Conservation (phyloP, 129 eudicot species). For the Centaurea solstitialis region DNA sequence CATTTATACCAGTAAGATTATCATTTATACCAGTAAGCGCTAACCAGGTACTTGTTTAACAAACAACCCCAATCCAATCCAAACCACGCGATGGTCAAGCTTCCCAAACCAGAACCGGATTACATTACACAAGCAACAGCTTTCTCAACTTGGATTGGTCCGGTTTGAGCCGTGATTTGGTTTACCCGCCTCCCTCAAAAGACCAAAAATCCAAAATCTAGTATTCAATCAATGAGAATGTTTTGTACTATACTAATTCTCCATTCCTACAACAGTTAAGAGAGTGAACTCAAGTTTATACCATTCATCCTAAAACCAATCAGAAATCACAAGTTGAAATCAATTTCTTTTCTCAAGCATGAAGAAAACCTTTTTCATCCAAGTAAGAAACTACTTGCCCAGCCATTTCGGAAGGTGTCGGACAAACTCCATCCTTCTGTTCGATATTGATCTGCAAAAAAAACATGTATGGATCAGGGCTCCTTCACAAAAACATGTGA, state of each 20-base stretch:
- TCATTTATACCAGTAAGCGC: too few relatives aligned
- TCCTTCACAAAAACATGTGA: neutral
- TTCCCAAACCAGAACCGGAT: neutral
- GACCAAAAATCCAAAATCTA: neutral
- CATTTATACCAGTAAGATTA: too few relatives aligned
- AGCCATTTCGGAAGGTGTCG: conserved; percentile 86
- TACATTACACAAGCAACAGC: neutral
- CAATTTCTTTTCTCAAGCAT: conserved; percentile 33
- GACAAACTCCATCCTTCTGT: conserved; percentile 66
- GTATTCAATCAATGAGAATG: neutral
- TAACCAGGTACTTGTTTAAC: too few relatives aligned
- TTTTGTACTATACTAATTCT: neutral
- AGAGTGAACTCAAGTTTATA: conserved; percentile 3
- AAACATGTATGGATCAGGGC: neutral
- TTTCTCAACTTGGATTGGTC: neutral
- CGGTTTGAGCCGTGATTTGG: neutral
- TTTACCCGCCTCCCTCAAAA: neutral
- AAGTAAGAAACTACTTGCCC: conserved; percentile 74
- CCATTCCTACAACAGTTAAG: conserved; percentile 12
- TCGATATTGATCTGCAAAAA: conserved; percentile 66
- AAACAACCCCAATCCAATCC: too few relatives aligned
- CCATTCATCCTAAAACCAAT: conserved; percentile 2
- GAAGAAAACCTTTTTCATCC: conserved; percentile 73
- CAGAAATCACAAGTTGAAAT: neutral
- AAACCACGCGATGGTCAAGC: too few relatives aligned